A percentile compares a stretch with the other conserved stretches of the same genome.
These are phyloP conservation scores for Artemisia annua DNA, from an alignment of 129 eudicot species.

Conservation along the genomic window DNA sequence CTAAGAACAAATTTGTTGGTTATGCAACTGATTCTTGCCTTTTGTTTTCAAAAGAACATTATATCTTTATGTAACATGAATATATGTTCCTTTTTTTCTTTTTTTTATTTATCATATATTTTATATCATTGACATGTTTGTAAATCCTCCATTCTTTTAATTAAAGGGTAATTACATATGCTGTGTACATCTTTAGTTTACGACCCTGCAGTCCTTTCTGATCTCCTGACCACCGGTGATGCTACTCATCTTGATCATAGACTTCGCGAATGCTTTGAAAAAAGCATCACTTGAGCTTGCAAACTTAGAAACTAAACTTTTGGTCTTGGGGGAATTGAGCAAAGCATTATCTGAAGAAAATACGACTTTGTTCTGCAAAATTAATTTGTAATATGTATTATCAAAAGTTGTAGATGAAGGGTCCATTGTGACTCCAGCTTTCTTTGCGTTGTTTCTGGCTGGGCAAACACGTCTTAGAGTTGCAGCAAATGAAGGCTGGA, in stretches of 20 bases:
- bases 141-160: too few relatives aligned
- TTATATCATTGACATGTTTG: too few relatives aligned
- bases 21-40: too few relatives aligned
- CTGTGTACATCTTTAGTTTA: conserved; percentile 33
- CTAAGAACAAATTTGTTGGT: too few relatives aligned
- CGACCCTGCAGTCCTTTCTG: conserved; percentile 58
- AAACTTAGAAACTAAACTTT: conserved; percentile 56
- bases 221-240: conserved; percentile 68
- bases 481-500: conserved; percentile 65
- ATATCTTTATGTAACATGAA: background rate
- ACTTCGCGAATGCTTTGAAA: conserved; percentile 60
- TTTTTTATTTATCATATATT: background rate
- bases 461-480: conserved; percentile 58
- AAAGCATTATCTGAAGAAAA: conserved; percentile 84
- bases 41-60: too few relatives aligned
- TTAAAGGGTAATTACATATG: background rate
- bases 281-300: conserved; percentile 64
- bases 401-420: conserved; percentile 60
- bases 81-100: too few relatives aligned
- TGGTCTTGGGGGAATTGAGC: conserved; percentile 50
- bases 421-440: conserved; percentile 68
- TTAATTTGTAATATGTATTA: conserved; percentile 60
- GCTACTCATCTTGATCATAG: conserved; percentile 98
- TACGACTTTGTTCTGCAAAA: conserved; percentile 62
- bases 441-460: conserved; percentile 47